Percentiles rank a stretch among this genome's conserved stretches.
These are phyloP conservation scores for Diutina pseudorugosa DNA, from an alignment of 1,139 yeast genomes.

Conservation along the genomic window DNA sequence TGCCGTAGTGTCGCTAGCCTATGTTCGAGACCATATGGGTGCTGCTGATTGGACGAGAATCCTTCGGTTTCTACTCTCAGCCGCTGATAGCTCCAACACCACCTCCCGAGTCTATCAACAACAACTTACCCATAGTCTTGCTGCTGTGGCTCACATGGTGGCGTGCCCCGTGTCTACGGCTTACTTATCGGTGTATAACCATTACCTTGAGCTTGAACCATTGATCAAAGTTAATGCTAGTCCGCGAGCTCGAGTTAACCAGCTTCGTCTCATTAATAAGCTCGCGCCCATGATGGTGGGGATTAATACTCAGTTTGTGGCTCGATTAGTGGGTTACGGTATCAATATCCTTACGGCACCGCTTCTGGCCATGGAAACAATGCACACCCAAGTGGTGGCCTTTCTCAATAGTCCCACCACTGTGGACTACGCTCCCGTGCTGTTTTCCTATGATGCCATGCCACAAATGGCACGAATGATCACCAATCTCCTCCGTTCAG, in stretches of 20 bases:
- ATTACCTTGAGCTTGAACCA: background rate
- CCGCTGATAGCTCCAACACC: background rate
- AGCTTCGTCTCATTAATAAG: background rate
- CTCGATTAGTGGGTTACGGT: background rate
- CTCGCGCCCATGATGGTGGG: background rate
- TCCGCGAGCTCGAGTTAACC: background rate
- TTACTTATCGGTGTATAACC: background rate
- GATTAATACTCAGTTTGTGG: background rate
- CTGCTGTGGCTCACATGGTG: background rate
- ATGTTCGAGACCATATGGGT: background rate
- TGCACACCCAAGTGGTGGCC: background rate
- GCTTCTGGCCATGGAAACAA: background rate
- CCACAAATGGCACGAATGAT: background rate
- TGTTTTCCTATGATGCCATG: background rate
- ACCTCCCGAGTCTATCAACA: background rate
- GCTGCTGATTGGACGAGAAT: background rate
- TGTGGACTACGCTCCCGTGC: background rate
- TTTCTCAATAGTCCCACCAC: background rate
- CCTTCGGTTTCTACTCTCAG: background rate
- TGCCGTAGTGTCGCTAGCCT: background rate
- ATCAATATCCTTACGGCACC: background rate
- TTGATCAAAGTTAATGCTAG: background rate
- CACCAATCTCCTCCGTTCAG: background rate
- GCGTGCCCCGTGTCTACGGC: background rate
- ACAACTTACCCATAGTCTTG: background rate